Percentiles rank a stretch among this genome's conserved stretches.
Evolutionary conservation across 805 yeast species (phyloP).

Genomic region (Yueomyces sp.): DNA sequence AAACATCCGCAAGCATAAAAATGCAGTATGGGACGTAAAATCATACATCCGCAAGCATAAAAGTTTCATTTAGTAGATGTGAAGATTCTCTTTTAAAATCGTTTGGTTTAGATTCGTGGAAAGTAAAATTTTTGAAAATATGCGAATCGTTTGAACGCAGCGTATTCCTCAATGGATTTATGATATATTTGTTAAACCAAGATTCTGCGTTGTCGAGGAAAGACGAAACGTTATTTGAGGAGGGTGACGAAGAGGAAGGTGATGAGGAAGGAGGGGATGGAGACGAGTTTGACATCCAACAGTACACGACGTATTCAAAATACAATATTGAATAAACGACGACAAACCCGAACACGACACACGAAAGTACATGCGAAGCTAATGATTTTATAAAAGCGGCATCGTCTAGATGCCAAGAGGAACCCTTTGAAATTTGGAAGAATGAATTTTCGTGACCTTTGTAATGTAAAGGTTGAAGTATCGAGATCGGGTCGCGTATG

Average conservation of each 20-base stretch:
- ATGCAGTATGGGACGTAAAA: too few relatives aligned
- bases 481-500: constrained; percentile 47
- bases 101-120: too few relatives aligned
- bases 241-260: background rate
- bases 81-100: too few relatives aligned
- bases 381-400: constrained; percentile 62
- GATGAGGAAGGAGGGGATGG: background rate
- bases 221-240: background rate
- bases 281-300: constrained; percentile 9
- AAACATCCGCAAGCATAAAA: too few relatives aligned
- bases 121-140: too few relatives aligned
- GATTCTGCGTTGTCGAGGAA: background rate
- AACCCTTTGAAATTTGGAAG: constrained; percentile 65
- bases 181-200: background rate
- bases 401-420: constrained; percentile 86
- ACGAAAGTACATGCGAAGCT: constrained; percentile 57
- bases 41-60: too few relatives aligned
- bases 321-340: constrained; percentile 34
- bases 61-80: too few relatives aligned
- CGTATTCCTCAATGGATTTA: background rate
- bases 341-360: constrained; percentile 56
- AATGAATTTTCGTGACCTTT: constrained; percentile 45
- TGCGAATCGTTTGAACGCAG: background rate
- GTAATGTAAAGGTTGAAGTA: constrained; percentile 61
- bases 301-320: constrained; percentile 32